Base-by-base conservation (phyloP, 192 early-diverging fungal species). In the Anaeromyces robustus region DNA sequence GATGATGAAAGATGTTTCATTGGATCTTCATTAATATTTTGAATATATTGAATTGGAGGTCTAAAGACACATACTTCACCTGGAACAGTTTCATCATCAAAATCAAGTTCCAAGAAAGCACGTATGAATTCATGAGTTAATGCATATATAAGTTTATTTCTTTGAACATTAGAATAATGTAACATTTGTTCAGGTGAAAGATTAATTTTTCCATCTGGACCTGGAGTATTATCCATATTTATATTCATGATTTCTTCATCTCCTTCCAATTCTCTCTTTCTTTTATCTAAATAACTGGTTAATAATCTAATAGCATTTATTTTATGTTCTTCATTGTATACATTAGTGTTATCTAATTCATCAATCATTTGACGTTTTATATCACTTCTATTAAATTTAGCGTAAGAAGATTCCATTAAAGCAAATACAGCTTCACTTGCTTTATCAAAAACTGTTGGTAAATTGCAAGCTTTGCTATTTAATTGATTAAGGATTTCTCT, bases 321-420 rank as follows among this genome's bases (percentile, higher is more conserved):
- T 68, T 68, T 68, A n/a, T 68, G 26, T 68, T 68, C 52, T 68
- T 68, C 52, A 68, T 3, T 3, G n/a, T 68, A 68, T 26, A 68
- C 11, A n/a, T 68, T 68, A 22, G 52, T 68, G 11, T 68, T 68
- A 68, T 68, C 52, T 68, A 68, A 68, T 68, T 68, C 52, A 68
- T 68, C 52, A n/a, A 68, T 68, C 52, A 68, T 68, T 68, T 68
- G 52, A 68, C 52, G 52, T n/a, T 68, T 68, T n/a, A 79, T 77
- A 29, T 81, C 77, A 37, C 84, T 84, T 29, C 80, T 79, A 30
- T 81, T 78, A 77, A 90, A 89, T 17, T 85, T 78, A 37, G 81
- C 43, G 78, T 84, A 89, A 77, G 85, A 86, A 34, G 80, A 80
- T 81, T 89, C 89, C 41, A 89, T 81, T n/a, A 89, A 37, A 4